phyloP scores from a whole-genome alignment of 2,329 filamentous ascomycete species.

The Trichophyton schoenleinii region DNA sequence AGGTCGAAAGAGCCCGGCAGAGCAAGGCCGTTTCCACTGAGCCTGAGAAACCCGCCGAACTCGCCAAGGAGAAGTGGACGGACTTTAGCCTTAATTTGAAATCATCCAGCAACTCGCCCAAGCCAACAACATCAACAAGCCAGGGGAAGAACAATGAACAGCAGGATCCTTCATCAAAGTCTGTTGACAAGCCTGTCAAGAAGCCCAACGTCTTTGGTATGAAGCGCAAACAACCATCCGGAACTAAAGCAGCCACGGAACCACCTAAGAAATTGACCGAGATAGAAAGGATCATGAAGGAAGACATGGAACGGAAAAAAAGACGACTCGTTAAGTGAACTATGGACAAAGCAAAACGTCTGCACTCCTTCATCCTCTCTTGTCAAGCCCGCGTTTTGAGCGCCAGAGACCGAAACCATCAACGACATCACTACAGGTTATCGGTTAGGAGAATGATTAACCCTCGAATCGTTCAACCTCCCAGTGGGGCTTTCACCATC shows the following conservation, averaged over 20 bases:
- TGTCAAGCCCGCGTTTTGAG: too few relatives aligned
- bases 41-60: neutral
- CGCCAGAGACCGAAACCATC: too few relatives aligned
- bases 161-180: neutral
- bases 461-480: too few relatives aligned
- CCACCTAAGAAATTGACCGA: constrained; percentile 9
- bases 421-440: too few relatives aligned
- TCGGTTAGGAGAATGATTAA: too few relatives aligned
- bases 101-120: neutral
- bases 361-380: too few relatives aligned
- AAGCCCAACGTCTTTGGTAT: neutral
- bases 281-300: constrained; percentile 14
- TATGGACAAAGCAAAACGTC: neutral
- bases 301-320: constrained; percentile 15
- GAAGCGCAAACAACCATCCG: neutral
- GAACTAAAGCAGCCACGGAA: neutral
- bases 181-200: neutral
- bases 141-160: neutral
- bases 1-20: constrained; percentile 60
- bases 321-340: neutral
- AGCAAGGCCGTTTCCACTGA: constrained; percentile 21
- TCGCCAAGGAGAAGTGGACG: constrained; percentile 2
- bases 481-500: too few relatives aligned
- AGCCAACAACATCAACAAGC: neutral
- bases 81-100: constrained; percentile 1